Evolutionary conservation across 257 asterid species (phyloP).

Genomic region (Hygrophila difformis): DNA sequence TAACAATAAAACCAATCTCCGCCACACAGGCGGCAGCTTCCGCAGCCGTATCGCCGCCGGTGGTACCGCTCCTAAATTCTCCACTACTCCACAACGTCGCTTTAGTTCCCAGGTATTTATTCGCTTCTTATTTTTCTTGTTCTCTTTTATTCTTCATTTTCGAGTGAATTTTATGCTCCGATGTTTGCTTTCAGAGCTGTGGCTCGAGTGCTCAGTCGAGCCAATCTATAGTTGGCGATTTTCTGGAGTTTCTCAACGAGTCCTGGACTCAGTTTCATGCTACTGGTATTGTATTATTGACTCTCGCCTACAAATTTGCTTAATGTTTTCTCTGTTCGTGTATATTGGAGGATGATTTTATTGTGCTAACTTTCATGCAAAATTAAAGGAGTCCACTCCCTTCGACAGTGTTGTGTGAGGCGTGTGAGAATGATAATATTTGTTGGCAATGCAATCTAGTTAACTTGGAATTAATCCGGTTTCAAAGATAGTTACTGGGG

Average conservation of each 20-base stretch:
- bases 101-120: slow-evolving; percentile 38
- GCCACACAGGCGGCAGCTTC: slow-evolving; percentile 14
- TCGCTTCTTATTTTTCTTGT: not conserved
- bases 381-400: too few species aligned
- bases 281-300: slow-evolving; percentile 46
- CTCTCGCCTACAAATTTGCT: too few species aligned
- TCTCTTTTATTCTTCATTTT: not conserved
- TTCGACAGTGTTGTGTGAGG: too few species aligned
- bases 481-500: too few species aligned
- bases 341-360: too few species aligned
- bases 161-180: not conserved
- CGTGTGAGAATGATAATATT: too few species aligned
- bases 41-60: too few species aligned
- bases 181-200: slow-evolving; percentile 34
- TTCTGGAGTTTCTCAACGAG: slow-evolving; percentile 88
- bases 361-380: too few species aligned
- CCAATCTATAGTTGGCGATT: slow-evolving; percentile 67
- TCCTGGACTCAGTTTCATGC: slow-evolving; percentile 99
- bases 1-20: slow-evolving; percentile 13
- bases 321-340: too few species aligned
- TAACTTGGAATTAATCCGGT: too few species aligned
- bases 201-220: slow-evolving; percentile 30
- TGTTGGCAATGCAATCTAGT: too few species aligned
- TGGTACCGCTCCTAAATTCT: slow-evolving; percentile 29
- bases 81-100: slow-evolving; percentile 33